These are phyloP conservation scores for Ganoderma sinense DNA, from an alignment of 1,284 basidiomycete species.

Conservation along the genomic window DNA sequence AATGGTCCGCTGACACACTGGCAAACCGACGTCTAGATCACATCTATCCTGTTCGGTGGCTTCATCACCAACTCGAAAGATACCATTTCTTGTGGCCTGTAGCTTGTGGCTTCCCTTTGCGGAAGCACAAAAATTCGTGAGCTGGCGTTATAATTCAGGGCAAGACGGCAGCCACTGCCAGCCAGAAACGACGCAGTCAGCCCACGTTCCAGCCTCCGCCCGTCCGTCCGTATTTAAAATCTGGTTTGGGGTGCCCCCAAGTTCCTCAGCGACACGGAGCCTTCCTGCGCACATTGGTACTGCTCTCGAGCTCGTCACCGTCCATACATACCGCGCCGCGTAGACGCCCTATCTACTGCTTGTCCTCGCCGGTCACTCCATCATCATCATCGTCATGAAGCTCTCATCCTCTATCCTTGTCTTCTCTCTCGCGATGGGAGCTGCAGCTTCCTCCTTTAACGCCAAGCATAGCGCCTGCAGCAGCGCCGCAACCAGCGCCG, in stretches of 20 bases:
- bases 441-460: constrained; percentile 46
- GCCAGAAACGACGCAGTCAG: background rate
- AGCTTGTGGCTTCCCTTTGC: background rate
- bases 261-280: constrained; percentile 28
- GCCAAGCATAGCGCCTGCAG: no score
- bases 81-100: background rate
- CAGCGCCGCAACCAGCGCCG: no score
- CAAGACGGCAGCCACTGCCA: background rate
- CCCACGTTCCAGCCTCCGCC: background rate
- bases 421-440: constrained; percentile 42
- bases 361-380: background rate
- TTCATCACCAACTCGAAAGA: constrained; percentile 26
- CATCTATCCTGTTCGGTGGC: constrained; percentile 23
- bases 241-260: background rate
- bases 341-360: no score
- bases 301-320: constrained; percentile 1
- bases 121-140: background rate
- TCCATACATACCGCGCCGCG: no score
- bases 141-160: background rate
- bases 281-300: constrained; percentile 9
- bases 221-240: background rate
- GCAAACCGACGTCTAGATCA: constrained; percentile 15
- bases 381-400: constrained; percentile 38
- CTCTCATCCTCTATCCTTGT: constrained; percentile 24
- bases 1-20: background rate